These are phyloP conservation scores for Straminergon stramineum DNA, from an alignment of 225 moss, liverwort and hornwort genomes.

Conservation along the genomic window DNA sequence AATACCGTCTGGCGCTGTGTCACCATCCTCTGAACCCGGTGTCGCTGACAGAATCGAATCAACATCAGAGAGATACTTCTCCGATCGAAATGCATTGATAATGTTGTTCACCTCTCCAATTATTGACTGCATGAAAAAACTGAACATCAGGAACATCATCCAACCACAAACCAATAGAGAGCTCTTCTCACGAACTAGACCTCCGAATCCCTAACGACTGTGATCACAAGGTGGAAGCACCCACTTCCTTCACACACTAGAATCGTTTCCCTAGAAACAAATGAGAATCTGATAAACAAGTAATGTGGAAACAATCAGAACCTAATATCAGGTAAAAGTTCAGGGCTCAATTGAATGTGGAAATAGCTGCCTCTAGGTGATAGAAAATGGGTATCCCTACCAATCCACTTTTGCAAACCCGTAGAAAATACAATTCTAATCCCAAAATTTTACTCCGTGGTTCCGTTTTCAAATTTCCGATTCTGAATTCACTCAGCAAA, in stretches of 20 bases:
- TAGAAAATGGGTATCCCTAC: background rate
- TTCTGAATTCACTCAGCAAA: background rate
- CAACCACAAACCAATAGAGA: background rate
- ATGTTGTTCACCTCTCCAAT: conserved; percentile 97
- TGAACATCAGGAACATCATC: background rate
- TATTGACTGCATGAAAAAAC: conserved; percentile 45
- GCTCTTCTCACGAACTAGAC: background rate
- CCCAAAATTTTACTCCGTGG: background rate
- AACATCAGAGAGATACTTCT: conserved; percentile 96
- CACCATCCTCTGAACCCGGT: conserved; percentile 22
- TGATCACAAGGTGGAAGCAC: background rate
- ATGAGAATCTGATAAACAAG: background rate
- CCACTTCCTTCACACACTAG: background rate
- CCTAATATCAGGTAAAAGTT: background rate
- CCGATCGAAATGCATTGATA: conserved; percentile 82
- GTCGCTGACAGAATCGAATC: conserved; percentile 83
- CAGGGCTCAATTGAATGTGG: background rate
- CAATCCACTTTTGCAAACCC: background rate
- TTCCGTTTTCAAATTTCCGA: background rate
- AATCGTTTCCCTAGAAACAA: background rate
- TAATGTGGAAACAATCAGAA: background rate
- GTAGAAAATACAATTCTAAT: background rate
- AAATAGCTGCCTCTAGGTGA: background rate
- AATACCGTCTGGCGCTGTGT: background rate
- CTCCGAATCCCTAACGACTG: background rate